Base-by-base conservation (phyloP, 352 stramenopile species). In the Blastocystis sp. region DNA sequence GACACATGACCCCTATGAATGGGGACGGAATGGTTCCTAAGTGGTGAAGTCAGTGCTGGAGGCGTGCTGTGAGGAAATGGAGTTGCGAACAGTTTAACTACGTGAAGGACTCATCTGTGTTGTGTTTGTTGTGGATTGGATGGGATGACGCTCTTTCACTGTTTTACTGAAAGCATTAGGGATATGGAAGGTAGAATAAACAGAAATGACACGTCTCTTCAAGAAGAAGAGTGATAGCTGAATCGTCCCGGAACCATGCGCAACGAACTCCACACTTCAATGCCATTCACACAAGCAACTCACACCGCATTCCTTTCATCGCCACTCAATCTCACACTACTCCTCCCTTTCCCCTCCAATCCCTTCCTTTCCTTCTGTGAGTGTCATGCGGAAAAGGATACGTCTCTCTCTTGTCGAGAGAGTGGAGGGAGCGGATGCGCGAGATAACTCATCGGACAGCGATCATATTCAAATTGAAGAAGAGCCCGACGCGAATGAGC, bases 41-140 rank as follows among this genome's bases (percentile, higher is more conserved):
- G n/a, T n/a, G n/a, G n/a, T n/a, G n/a, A n/a, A n/a, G n/a, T 50
- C 59, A 35, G 6, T 81, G 65, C 66, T 50, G 13, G 24, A 12
- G 26, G n/a, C 51, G n/a, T 51, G n/a, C n/a, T n/a, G n/a, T n/a
- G n/a, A 62, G 55, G 55, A 62, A 62, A n/a, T 62, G 55, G n/a
- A 62, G n/a, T 62, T 62, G 55, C 16, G 16, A 16, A n/a, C n/a
- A 62, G 16, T 62, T 62, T 16, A 24, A 24, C 16, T n/a, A 24
- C n/a, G 16, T 62, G 55, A 62, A 62, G 16, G 16, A n/a, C 16
- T 78, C 35, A 78, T 31, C 19, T 29, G 31, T 16, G 13, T 70
- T 13, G 62, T 29, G 62, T 13, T 29, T 21, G 12, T 26, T 70
- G 13, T 70, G 12, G 12, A 70, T 29, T 21, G 19, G 12, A 70